A percentile compares a stretch with the other conserved stretches of the same genome.
Conservation (phyloP, 225 moss, liverwort and hornwort species). For the Takakia lepidozioides region DNA sequence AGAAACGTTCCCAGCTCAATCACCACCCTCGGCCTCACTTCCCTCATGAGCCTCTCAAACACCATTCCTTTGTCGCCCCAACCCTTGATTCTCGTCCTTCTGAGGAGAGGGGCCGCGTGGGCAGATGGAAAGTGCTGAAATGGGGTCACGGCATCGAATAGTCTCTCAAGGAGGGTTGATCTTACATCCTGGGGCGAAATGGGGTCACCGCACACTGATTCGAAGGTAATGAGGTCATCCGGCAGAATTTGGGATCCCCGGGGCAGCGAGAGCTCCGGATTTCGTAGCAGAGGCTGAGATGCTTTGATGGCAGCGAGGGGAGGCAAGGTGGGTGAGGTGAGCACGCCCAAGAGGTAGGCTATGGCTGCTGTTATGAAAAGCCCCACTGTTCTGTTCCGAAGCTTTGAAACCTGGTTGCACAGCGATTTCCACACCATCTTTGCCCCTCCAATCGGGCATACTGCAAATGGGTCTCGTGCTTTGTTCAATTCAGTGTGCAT, state of each 20-base stretch:
- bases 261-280: neutral
- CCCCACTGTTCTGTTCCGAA: too few relatives aligned
- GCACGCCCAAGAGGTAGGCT: conserved; percentile 37
- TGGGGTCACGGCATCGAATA: conserved; percentile 72
- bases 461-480: too few relatives aligned
- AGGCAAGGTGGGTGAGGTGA: conserved; percentile 30
- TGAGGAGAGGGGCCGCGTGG: conserved; percentile 26
- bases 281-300: neutral
- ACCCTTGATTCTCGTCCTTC: conserved; percentile 47
- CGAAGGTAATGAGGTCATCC: too few relatives aligned
- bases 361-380: conserved; percentile 28
- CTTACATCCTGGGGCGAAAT: neutral
- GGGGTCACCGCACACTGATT: too few relatives aligned
- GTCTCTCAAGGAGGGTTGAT: conserved; percentile 29
- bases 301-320: conserved; percentile 8
- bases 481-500: too few relatives aligned
- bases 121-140: conserved; percentile 54
- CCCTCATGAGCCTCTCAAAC: conserved; percentile 67
- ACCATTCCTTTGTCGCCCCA: conserved; percentile 72
- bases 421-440: too few relatives aligned
- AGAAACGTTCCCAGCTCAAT: conserved; percentile 88
- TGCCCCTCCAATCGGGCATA: too few relatives aligned
- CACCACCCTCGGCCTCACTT: conserved; percentile 61
- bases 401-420: too few relatives aligned
- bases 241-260: too few relatives aligned